phyloP scores from a whole-genome alignment of 2,329 filamentous ascomycete genomes.

The Cladosporium sp. region DNA sequence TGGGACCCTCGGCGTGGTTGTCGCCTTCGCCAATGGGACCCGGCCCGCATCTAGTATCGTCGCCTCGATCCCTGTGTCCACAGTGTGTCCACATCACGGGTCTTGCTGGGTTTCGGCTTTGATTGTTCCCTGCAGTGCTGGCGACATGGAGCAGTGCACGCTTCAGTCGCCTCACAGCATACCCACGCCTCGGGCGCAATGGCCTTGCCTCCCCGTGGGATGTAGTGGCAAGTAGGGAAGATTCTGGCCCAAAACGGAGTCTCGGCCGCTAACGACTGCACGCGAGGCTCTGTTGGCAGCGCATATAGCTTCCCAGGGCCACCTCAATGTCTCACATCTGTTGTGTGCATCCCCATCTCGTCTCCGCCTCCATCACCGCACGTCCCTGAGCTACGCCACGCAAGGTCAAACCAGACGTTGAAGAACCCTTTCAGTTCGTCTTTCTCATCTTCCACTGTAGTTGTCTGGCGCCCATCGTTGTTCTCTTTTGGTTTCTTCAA shows the following conservation, averaged over 20 bases:
- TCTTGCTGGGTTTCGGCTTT: slow-evolving; percentile 9
- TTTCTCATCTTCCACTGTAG: slow-evolving; percentile 10
- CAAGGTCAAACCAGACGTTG: slow-evolving; percentile 5
- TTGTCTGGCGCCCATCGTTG: not conserved
- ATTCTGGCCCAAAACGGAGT: not conserved
- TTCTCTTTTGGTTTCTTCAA: slow-evolving; percentile 14
- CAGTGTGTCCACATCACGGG: slow-evolving; percentile 11
- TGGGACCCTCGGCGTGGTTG: slow-evolving; percentile 3
- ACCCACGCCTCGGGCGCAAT: slow-evolving; percentile 7
- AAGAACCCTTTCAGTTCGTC: slow-evolving; percentile 10
- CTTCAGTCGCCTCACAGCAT: slow-evolving; percentile 12
- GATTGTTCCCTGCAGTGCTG: slow-evolving; percentile 4
- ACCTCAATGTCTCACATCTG: slow-evolving; percentile 11
- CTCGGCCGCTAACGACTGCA: slow-evolving; percentile 1
- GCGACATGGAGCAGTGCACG: slow-evolving; percentile 8
- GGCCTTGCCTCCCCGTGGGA: slow-evolving; percentile 8
- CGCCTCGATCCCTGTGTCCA: slow-evolving; percentile 7
- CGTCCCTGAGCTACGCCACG: slow-evolving; percentile 12
- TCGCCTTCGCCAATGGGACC: not conserved
- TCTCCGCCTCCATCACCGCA: slow-evolving; percentile 1
- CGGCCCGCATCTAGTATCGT: not conserved
- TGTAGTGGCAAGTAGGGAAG: slow-evolving; percentile 9
- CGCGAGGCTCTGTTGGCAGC: not conserved
- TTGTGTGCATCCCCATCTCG: slow-evolving; percentile 6
- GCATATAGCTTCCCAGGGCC: slow-evolving; percentile 14